Evolutionary conservation across 495 filamentous ascomycete species (phyloP).

Genomic region (Glarea lozoyensis): DNA sequence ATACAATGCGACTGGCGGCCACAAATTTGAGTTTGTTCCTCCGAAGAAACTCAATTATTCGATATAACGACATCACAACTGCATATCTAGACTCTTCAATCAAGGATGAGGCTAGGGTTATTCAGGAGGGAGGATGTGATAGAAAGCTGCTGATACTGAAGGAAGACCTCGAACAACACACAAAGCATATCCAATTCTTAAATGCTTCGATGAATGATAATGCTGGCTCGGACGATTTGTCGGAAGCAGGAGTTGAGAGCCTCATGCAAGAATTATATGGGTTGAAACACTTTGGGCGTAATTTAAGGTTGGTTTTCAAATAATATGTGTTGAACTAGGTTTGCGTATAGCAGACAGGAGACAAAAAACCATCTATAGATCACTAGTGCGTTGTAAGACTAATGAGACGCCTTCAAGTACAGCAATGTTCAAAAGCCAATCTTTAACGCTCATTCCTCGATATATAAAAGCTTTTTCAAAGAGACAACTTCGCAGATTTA

Average conservation of each 20-base stretch:
- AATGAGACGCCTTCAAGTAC: too few species aligned
- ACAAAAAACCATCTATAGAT: too few species aligned
- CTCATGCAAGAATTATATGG: conserved; percentile 16
- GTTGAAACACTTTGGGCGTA: conserved; percentile 22
- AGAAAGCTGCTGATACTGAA: conserved; percentile 6
- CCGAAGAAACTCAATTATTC: conserved; percentile 26
- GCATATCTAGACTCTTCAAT: conserved; percentile 27
- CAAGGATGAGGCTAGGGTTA: conserved; percentile 9
- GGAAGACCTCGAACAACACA: conserved; percentile 4
- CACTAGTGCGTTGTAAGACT: too few species aligned
- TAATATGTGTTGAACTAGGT: too few species aligned
- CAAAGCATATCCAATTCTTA: conserved; percentile 12
- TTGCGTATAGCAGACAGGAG: too few species aligned
- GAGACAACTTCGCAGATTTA: too few species aligned
- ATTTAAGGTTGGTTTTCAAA: conserved; percentile 14
- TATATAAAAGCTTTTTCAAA: too few species aligned
- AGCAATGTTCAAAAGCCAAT: too few species aligned
- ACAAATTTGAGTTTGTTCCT: conserved; percentile 30
- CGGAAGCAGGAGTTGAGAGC: conserved; percentile 11
- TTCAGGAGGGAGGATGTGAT: conserved; percentile 6
- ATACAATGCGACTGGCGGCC: conserved; percentile 25
- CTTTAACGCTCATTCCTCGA: too few species aligned
- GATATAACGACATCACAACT: conserved; percentile 30
- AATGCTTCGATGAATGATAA: conserved; percentile 8
- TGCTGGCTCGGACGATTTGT: conserved; percentile 5